phyloP scores from a whole-genome alignment of 768 basidiomycete species.

The Fomitopsis serialis region DNA sequence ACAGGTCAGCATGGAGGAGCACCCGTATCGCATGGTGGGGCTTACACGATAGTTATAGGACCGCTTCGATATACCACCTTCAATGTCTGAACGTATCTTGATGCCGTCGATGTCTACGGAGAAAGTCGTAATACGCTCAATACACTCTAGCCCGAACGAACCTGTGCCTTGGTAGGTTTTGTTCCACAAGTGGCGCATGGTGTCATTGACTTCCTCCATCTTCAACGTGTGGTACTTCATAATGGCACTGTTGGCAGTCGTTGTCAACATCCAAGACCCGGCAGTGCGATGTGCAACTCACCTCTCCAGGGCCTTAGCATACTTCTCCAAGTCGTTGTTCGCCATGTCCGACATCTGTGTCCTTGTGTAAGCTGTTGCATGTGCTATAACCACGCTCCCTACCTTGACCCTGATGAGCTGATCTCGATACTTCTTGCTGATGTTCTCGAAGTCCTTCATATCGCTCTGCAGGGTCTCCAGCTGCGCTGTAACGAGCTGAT shows the following conservation, averaged over 20 bases:
- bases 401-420: constrained; percentile 96
- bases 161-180: constrained; percentile 99
- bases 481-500: constrained; percentile 68
- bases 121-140: not conserved
- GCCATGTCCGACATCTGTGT: constrained; percentile 94
- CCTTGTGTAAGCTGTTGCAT: not conserved
- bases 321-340: constrained; percentile 95
- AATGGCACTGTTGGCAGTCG: constrained; percentile 63
- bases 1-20: too few species aligned
- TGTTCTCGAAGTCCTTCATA: constrained; percentile 80
- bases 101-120: constrained; percentile 92
- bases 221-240: constrained; percentile 97
- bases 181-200: constrained; percentile 95
- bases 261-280: constrained; percentile 13
- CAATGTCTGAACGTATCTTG: constrained; percentile 88
- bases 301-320: constrained; percentile 96
- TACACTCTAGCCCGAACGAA: constrained; percentile 26
- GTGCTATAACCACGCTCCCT: constrained; percentile 6
- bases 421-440: constrained; percentile 80
- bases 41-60: constrained; percentile 95
- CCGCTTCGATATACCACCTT: constrained; percentile 83
- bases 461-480: constrained; percentile 63
- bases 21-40: constrained; percentile 6
- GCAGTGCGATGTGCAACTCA: constrained; percentile 31
- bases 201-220: constrained; percentile 99